phyloP scores from a whole-genome alignment of 2,329 filamentous ascomycete species.

The Aciculosporium take region DNA sequence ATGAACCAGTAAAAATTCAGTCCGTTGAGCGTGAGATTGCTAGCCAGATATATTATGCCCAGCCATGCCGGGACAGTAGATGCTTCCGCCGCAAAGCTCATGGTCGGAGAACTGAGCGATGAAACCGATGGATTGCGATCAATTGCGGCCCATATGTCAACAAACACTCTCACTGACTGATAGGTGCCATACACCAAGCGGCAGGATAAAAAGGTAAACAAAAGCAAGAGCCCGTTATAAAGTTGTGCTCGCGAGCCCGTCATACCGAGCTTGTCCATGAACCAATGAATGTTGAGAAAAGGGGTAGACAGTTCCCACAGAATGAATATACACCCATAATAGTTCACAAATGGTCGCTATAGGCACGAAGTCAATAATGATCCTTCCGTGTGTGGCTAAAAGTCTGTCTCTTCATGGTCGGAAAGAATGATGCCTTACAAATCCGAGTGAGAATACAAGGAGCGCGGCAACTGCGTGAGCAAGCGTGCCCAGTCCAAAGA shows the following conservation, averaged over 20 bases:
- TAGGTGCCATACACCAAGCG: slow-evolving; percentile 68
- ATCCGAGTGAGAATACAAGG: slow-evolving; percentile 62
- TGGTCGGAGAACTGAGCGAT: slow-evolving; percentile 11
- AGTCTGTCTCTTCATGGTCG: neutral
- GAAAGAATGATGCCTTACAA: slow-evolving; percentile 40
- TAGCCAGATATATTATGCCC: slow-evolving; percentile 49
- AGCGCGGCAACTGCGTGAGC: slow-evolving; percentile 65
- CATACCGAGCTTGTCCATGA: slow-evolving; percentile 73
- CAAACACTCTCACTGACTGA: slow-evolving; percentile 53
- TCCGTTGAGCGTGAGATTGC: slow-evolving; percentile 58
- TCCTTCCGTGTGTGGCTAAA: neutral
- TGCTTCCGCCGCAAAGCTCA: slow-evolving; percentile 32
- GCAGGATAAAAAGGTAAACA: slow-evolving; percentile 61
- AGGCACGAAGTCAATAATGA: slow-evolving; percentile 1
- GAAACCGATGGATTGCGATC: slow-evolving; percentile 23
- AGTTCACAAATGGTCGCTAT: slow-evolving; percentile 72
- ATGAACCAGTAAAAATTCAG: slow-evolving; percentile 78
- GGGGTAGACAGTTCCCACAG: slow-evolving; percentile 78
- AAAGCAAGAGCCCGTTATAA: slow-evolving; percentile 60
- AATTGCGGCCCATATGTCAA: slow-evolving; percentile 48
- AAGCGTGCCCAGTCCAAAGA: slow-evolving; percentile 65
- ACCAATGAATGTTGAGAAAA: slow-evolving; percentile 84
- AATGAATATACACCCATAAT: slow-evolving; percentile 67
- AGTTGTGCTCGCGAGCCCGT: slow-evolving; percentile 62
- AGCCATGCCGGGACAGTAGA: slow-evolving; percentile 56